phyloP scores from a whole-genome alignment of 768 basidiomycete genomes.

The Serendipita sp. region DNA sequence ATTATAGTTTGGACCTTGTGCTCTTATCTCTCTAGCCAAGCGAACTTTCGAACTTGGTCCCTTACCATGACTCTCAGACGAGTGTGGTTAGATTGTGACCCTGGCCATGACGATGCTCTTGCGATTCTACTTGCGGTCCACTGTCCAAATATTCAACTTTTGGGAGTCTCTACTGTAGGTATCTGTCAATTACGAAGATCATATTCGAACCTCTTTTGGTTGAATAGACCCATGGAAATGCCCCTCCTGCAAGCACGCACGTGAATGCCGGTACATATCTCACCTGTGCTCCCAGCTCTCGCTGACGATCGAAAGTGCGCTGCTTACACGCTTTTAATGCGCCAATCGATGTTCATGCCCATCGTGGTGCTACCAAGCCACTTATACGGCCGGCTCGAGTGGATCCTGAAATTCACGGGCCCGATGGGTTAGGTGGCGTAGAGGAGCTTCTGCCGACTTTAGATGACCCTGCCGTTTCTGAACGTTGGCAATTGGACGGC shows the following conservation, averaged over 20 bases:
- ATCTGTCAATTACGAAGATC: not conserved
- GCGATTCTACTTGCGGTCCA: constrained; percentile 67
- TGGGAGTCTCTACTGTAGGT: constrained; percentile 70
- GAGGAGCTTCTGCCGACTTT: constrained; percentile 44
- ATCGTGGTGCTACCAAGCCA: constrained; percentile 55
- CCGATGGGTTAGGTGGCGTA: constrained; percentile 71
- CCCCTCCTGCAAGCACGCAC: constrained; percentile 41
- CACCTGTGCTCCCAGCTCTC: too few relatives aligned
- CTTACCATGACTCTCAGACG: not conserved
- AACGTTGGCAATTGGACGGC: not conserved
- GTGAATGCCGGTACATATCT: constrained; percentile 35
- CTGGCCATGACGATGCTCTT: constrained; percentile 80
- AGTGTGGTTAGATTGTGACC: constrained; percentile 53
- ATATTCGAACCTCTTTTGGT: not conserved
- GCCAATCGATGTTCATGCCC: constrained; percentile 38
- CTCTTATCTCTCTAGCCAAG: not conserved
- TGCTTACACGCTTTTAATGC: constrained; percentile 65
- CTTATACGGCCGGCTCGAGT: constrained; percentile 31
- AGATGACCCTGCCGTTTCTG: constrained; percentile 15
- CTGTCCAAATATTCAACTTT: constrained; percentile 43
- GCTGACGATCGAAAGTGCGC: constrained; percentile 25
- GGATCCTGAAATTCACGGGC: constrained; percentile 48
- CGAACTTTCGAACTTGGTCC: not conserved
- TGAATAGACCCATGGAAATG: constrained; percentile 65
- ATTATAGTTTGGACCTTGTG: not conserved